phyloP scores from a whole-genome alignment of 2,329 filamentous ascomycete genomes.

The Venturia effusa region DNA sequence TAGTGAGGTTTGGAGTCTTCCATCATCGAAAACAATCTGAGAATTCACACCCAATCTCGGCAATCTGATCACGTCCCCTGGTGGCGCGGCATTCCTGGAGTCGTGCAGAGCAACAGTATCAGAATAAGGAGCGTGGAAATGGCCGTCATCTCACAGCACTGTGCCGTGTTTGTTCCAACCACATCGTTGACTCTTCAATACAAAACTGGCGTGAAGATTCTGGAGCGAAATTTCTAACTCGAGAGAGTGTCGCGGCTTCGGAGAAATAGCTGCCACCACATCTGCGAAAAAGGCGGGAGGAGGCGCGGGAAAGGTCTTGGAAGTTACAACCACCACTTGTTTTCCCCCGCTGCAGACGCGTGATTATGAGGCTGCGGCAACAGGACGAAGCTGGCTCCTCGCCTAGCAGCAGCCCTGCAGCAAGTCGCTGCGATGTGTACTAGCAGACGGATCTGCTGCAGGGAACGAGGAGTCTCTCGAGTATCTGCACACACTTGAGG shows the following conservation, averaged over 20 bases:
- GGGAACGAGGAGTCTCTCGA: neutral
- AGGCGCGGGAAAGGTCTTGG: neutral
- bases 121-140: neutral
- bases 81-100: constrained; percentile 2
- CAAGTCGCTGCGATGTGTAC: neutral
- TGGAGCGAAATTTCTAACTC: neutral
- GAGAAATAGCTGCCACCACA: constrained; percentile 2
- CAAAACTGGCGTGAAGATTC: neutral
- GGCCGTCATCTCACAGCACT: neutral
- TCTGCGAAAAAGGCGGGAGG: neutral
- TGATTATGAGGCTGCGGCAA: neutral
- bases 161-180: neutral
- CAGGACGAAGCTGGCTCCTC: neutral
- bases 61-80: neutral
- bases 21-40: neutral
- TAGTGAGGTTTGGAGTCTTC: neutral
- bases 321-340: neutral
- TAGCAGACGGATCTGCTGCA: neutral
- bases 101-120: constrained; percentile 2
- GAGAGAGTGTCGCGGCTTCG: neutral
- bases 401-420: neutral
- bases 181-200: neutral
- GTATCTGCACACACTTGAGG: neutral
- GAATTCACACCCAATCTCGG: neutral
- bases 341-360: neutral